Conservation (phyloP, 441 rosid species). For the Euphorbia celastroides region DNA sequence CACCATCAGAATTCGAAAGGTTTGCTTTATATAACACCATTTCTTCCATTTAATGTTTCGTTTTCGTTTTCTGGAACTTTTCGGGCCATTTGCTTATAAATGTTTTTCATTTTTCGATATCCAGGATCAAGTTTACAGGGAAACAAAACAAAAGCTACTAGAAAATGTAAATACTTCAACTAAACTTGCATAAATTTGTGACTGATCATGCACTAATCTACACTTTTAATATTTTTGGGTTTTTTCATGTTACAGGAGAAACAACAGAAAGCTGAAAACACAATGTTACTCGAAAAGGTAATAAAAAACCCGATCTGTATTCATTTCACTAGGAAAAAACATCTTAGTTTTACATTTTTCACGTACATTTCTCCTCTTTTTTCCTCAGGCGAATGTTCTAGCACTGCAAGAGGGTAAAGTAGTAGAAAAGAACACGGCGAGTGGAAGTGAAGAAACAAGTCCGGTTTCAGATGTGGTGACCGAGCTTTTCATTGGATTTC, state of each 20-base stretch:
- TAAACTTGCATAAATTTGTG: background rate
- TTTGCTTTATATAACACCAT: conserved; percentile 6
- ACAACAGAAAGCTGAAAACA: conserved; percentile 54
- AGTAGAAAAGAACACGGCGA: conserved; percentile 8
- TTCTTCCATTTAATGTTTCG: background rate
- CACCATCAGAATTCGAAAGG: conserved; percentile 75
- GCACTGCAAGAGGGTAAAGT: conserved; percentile 20
- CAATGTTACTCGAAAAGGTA: conserved; percentile 60
- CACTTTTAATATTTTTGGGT: background rate
- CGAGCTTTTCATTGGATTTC: conserved; percentile 67
- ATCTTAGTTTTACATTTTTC: background rate
- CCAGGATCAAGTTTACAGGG: conserved; percentile 43
- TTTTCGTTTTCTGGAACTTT: background rate
- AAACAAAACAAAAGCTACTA: conserved; percentile 33
- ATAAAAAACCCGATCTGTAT: too few species aligned
- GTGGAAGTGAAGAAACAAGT: conserved; percentile 35
- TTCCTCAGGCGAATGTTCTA: conserved; percentile 25
- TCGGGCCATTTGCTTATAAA: too few species aligned
- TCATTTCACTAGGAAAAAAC: too few species aligned
- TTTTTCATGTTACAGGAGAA: conserved; percentile 49
- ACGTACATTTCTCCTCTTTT: background rate
- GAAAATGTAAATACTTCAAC: conserved; percentile 32
- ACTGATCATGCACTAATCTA: background rate
- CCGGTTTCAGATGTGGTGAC: conserved; percentile 86
- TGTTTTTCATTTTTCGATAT: background rate